Evolutionary conservation across 495 filamentous ascomycete genomes (phyloP), one percentile per base, ranked within the genome.

Genomic region (Bacidia rubella): DNA sequence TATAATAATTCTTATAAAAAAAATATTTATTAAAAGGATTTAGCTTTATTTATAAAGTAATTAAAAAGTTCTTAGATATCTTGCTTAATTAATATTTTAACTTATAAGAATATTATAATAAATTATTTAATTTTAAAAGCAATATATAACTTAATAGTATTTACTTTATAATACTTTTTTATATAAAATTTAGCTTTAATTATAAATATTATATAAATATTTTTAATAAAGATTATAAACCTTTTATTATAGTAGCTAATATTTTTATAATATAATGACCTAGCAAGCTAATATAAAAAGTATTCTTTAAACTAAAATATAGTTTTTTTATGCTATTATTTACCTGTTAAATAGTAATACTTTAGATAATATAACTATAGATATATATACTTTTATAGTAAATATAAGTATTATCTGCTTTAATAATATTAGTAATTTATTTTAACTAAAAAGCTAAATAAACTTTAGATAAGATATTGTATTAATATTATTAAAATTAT

Each of bases 61-160:
- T 9, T 19, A 22, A 22, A n/a, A 22, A 48, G 29, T 35, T 35
- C 5, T 35, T 7, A 7, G 5, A 35, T 35, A 35, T 48, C 11
- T 23, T 48, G 25, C 3, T 21, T 25, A 48, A n/a, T 11, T 22
- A 48, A 48, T 48, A 48, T 25, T n/a, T 25, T n/a, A 48, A 48
- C 1, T 35, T 45, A 15, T 9, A 29, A 3, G 25, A 48, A 23
- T 25, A 22, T 23, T 23, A 35, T 5, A n/a, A n/a, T 29, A 24
- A 29, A 23, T 9, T 48, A 48, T 48, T 25, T 23, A 24, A 11
- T 25, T 22, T 48, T 48, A 22, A n/a, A 9, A 29, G 25, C 7
- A 23, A 29, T 48, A n/a, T 29, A 48, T 9, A 19, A 24, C 25
- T n/a, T 3, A 48, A 26, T 11, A 26, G 7, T 25, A 5, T n/a